Evolutionary conservation across 2,329 filamentous ascomycete species (phyloP).

Genomic region (Fusarium concolor): DNA sequence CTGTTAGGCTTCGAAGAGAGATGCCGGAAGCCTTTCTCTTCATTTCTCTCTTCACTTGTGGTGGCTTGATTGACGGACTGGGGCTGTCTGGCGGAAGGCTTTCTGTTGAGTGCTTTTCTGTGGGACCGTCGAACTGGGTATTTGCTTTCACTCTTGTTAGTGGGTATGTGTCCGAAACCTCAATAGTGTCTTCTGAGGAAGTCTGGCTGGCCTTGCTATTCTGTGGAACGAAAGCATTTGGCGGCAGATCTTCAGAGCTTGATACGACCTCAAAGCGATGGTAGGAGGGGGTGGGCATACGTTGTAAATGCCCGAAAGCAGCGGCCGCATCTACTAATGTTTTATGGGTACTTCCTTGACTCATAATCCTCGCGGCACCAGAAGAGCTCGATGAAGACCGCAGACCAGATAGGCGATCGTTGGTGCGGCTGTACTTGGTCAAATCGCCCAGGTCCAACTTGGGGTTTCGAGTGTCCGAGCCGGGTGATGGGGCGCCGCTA

Average conservation of each 20-base stretch:
- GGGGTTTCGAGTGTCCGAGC: conserved; percentile 33
- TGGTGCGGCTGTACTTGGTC: conserved; percentile 46
- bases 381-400: conserved; percentile 45
- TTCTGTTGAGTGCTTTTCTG: conserved; percentile 19
- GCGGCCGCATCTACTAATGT: conserved; percentile 43
- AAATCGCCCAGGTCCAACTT: conserved; percentile 48
- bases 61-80: conserved; percentile 9
- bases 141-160: conserved; percentile 20
- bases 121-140: conserved; percentile 42
- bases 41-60: conserved; percentile 16
- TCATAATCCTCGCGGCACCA: conserved; percentile 10
- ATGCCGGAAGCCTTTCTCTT: conserved; percentile 36
- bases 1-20: conserved; percentile 29
- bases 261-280: conserved; percentile 45
- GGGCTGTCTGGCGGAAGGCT: conserved; percentile 27
- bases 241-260: conserved; percentile 44
- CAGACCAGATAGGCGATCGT: conserved; percentile 48
- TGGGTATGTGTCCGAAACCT: background rate
- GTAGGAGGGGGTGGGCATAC: conserved; percentile 38
- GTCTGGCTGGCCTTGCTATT: conserved; percentile 3
- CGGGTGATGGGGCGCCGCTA: conserved; percentile 46
- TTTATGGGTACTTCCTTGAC: conserved; percentile 34
- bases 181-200: background rate
- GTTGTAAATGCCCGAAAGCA: conserved; percentile 44
- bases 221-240: conserved; percentile 17